Evolutionary conservation across 2,329 filamentous ascomycete genomes (phyloP).

Genomic region (Penicillium sp.): DNA sequence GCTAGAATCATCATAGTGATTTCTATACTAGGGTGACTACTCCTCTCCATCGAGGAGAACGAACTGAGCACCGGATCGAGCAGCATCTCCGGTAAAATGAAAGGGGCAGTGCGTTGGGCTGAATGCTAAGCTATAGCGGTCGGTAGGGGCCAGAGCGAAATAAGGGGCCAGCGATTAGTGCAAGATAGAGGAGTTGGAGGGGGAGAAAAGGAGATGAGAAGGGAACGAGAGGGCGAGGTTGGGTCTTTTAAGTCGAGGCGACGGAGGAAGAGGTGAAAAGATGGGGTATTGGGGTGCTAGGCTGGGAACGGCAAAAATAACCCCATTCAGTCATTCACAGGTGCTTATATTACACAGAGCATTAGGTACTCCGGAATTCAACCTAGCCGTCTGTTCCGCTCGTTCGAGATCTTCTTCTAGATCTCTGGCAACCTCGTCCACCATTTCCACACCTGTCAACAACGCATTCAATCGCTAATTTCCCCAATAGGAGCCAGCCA

Average conservation of each 20-base stretch:
- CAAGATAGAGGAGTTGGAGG: neutral
- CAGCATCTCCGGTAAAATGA: constrained; percentile 13
- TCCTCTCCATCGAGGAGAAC: constrained; percentile 1
- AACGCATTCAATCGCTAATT: no score
- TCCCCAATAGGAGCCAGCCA: no score
- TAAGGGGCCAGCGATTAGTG: no score
- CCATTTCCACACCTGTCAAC: no score
- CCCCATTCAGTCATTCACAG: constrained; percentile 5
- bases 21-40: constrained; percentile 2
- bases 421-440: no score
- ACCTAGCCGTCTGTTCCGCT: no score
- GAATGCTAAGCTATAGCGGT: neutral
- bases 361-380: no score
- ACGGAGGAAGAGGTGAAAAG: constrained; percentile 2
- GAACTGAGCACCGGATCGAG: constrained; percentile 7
- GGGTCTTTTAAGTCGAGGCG: constrained; percentile 1
- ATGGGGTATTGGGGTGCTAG: constrained; percentile 6
- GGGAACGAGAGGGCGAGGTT: no score
- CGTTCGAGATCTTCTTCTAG: no score
- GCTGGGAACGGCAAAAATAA: neutral
- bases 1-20: constrained; percentile 6
- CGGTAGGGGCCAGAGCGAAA: no score
- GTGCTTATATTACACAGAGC: neutral
- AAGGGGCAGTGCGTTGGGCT: constrained; percentile 10
- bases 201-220: neutral